A percentile compares a stretch with the other conserved stretches of the same genome.
Evolutionary conservation across 1,284 basidiomycete species (phyloP).

Genomic region (Somion occarium): DNA sequence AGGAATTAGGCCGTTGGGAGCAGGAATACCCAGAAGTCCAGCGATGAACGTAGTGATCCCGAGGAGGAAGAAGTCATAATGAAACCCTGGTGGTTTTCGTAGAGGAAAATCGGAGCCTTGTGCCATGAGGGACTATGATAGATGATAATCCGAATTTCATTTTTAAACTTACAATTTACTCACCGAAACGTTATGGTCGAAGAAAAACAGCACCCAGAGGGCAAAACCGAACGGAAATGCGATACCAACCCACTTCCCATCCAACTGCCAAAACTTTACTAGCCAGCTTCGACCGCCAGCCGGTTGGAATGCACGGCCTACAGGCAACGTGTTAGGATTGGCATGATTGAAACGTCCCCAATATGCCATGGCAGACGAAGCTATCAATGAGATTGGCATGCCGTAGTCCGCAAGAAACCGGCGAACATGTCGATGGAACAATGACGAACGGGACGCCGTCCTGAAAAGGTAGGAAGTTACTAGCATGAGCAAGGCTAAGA

Average conservation of each 20-base stretch:
- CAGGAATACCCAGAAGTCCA: constrained; percentile 86
- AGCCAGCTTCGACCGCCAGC: constrained; percentile 80
- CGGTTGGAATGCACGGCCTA: constrained; percentile 65
- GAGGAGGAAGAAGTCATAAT: constrained; percentile 86
- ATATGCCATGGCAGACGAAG: constrained; percentile 72
- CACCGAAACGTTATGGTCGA: constrained; percentile 83
- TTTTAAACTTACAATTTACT: constrained; percentile 19
- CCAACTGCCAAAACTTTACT: constrained; percentile 88
- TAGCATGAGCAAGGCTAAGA: constrained; percentile 76
- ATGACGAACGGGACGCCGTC: constrained; percentile 53
- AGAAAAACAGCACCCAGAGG: constrained; percentile 73
- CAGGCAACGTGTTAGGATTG: constrained; percentile 64
- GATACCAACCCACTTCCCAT: constrained; percentile 85
- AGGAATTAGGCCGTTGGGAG: constrained; percentile 93
- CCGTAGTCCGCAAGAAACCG: constrained; percentile 83
- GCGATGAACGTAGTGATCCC: constrained; percentile 92
- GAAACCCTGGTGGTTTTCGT: constrained; percentile 89
- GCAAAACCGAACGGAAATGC: constrained; percentile 72
- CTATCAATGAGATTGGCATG: constrained; percentile 82
- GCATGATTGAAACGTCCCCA: constrained; percentile 76
- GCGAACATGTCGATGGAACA: constrained; percentile 70
- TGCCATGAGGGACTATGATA: constrained; percentile 77
- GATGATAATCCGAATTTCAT: not conserved
- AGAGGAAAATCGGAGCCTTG: constrained; percentile 91
- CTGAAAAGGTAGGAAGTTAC: constrained; percentile 72